These are phyloP conservation scores for Furcasterigmium furcatum DNA, from an alignment of 2,329 filamentous ascomycete genomes.

Conservation along the genomic window DNA sequence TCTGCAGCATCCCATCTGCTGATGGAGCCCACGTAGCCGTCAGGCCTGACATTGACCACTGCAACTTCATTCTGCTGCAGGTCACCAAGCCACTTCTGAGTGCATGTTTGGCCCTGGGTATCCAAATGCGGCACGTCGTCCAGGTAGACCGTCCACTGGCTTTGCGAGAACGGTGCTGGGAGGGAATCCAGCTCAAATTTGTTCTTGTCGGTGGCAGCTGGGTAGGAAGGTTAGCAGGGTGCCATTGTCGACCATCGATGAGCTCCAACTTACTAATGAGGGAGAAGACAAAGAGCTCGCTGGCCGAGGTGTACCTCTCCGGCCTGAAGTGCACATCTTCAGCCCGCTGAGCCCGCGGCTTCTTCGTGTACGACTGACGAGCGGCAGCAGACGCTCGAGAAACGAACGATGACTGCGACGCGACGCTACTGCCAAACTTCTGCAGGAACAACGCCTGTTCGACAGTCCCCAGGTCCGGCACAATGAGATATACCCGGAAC, in stretches of 20 bases:
- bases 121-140: conserved; percentile 59
- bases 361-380: conserved; percentile 55
- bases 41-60: conserved; percentile 15
- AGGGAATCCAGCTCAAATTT: conserved; percentile 64
- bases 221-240: neutral
- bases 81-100: conserved; percentile 23
- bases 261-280: conserved; percentile 61
- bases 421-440: conserved; percentile 52
- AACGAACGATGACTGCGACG: conserved; percentile 48
- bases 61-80: conserved; percentile 11
- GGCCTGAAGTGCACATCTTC: no score
- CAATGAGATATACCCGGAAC: conserved; percentile 71
- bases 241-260: neutral
- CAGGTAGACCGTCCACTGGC: conserved; percentile 69
- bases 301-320: no score
- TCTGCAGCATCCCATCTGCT: conserved; percentile 2
- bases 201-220: conserved; percentile 56
- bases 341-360: no score
- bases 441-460: conserved; percentile 54
- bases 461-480: conserved; percentile 48
- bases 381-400: conserved; percentile 56
- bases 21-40: conserved; percentile 17
- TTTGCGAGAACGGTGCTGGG: conserved; percentile 59
- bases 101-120: conserved; percentile 48
- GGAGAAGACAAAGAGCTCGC: conserved; percentile 64